Evolutionary conservation across 176 grass and related monocot genomes (phyloP).

Genomic region (Otatea glauca): DNA sequence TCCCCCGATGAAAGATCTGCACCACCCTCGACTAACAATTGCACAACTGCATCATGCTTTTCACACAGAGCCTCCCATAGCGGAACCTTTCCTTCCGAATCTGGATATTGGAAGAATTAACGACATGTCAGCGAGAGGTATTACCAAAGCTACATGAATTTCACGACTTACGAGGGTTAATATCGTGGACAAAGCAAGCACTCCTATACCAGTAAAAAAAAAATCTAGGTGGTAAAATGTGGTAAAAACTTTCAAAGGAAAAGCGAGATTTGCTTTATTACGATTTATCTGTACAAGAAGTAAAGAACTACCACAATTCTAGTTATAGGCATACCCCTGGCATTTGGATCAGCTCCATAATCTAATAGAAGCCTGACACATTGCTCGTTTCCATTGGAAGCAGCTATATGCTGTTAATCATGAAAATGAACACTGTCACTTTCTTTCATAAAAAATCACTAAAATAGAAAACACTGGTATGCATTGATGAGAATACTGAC

Average conservation of each 20-base stretch:
- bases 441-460: conserved; percentile 28
- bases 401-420: conserved; percentile 86
- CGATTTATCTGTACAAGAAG: background rate
- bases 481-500: conserved; percentile 47
- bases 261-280: background rate
- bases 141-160: conserved; percentile 37
- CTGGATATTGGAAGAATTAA: conserved; percentile 49
- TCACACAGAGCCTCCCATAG: conserved; percentile 83
- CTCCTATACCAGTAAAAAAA: background rate
- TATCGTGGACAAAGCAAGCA: background rate
- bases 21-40: conserved; percentile 57
- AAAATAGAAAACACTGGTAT: background rate
- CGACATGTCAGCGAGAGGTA: conserved; percentile 4
- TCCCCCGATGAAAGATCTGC: conserved; percentile 75
- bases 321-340: conserved; percentile 60
- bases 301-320: background rate
- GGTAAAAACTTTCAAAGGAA: background rate
- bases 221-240: background rate
- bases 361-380: conserved; percentile 73
- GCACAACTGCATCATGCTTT: conserved; percentile 59
- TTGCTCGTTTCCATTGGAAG: conserved; percentile 78
- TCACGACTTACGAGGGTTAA: background rate
- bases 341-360: conserved; percentile 83
- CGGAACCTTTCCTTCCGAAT: conserved; percentile 77
- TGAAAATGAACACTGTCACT: conserved; percentile 21